Conservation (phyloP, 2,329 filamentous ascomycete species). For the Colletotrichum noveboracense region DNA sequence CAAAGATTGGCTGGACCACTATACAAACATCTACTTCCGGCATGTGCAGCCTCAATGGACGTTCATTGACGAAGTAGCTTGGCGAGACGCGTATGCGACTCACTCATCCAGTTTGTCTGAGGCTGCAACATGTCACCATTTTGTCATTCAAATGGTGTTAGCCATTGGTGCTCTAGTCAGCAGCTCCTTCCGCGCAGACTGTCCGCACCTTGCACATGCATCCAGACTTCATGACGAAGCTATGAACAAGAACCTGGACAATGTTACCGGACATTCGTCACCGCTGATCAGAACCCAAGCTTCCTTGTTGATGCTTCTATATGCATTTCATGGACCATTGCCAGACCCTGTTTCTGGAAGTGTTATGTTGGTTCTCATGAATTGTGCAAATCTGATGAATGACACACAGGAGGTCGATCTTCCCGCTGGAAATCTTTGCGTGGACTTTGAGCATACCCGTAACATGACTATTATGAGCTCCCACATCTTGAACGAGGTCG, state of each 20-base stretch:
- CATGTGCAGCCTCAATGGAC: not conserved
- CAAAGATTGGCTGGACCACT: not conserved
- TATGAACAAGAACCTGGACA: not conserved
- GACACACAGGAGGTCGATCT: not conserved
- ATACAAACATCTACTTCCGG: not conserved
- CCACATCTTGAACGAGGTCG: not conserved
- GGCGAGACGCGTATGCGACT: not conserved
- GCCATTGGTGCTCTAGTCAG: not conserved
- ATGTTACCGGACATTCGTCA: not conserved
- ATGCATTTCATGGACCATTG: not conserved
- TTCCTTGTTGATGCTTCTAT: not conserved
- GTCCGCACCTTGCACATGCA: not conserved
- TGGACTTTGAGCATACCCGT: not conserved
- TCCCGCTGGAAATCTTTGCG: not conserved
- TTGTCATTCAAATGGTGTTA: not conserved
- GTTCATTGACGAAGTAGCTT: not conserved
- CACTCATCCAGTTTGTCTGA: not conserved
- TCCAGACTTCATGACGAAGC: not conserved
- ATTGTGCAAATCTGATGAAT: not conserved
- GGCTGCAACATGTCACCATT: not conserved
- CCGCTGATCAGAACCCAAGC: not conserved
- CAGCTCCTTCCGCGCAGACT: not conserved
- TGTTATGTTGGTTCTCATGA: not conserved
- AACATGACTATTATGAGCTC: not conserved
- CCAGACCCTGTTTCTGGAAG: not conserved